Evolutionary conservation across 2,329 filamentous ascomycete genomes (phyloP).

Genomic region (Pestalotiopsis fici): DNA sequence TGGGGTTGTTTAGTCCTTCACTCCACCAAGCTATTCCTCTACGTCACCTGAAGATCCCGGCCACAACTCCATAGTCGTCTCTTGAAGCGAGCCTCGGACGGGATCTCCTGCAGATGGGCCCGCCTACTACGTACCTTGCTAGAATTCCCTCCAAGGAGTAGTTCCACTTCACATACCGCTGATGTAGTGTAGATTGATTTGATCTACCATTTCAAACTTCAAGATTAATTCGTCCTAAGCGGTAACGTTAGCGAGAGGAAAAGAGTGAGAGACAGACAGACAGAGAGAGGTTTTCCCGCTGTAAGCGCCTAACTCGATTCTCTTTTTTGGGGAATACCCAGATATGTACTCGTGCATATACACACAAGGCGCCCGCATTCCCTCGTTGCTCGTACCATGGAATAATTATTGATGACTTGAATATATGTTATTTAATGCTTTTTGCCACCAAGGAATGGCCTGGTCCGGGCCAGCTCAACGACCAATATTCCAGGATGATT

Average conservation of each 20-base stretch:
- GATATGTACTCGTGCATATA: too few relatives aligned
- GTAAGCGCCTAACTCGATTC: neutral
- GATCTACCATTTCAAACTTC: too few relatives aligned
- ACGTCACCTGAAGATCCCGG: constrained; percentile 1
- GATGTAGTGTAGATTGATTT: too few relatives aligned
- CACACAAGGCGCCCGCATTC: neutral
- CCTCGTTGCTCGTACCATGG: neutral
- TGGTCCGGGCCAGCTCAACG: neutral
- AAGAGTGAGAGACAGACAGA: too few relatives aligned
- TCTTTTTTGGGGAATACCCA: neutral
- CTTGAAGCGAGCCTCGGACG: neutral
- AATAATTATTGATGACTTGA: neutral
- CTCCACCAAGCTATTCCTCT: constrained; percentile 3
- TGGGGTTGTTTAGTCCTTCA: neutral
- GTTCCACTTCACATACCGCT: too few relatives aligned
- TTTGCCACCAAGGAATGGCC: neutral
- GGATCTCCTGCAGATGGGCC: neutral
- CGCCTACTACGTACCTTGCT: neutral
- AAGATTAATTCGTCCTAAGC: too few relatives aligned
- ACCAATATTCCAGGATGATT: neutral
- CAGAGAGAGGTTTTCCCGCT: neutral
- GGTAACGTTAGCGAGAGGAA: neutral
- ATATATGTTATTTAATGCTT: neutral
- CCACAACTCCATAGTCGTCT: constrained; percentile 1
- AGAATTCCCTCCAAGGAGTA: neutral